phyloP scores from a whole-genome alignment of 345 rosid species.

The Ailanthus altissimus region DNA sequence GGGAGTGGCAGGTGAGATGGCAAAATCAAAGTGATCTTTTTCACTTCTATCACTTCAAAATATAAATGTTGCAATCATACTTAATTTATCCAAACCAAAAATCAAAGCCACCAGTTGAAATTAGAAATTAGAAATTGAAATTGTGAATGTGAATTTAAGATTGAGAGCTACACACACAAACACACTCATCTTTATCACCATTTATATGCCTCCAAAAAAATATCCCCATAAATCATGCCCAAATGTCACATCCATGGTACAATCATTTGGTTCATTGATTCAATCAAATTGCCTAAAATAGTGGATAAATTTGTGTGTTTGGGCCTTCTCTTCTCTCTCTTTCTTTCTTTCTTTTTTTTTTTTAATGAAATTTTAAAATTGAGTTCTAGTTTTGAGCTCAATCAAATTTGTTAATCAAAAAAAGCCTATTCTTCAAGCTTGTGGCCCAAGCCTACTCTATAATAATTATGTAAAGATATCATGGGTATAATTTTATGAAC shows the following conservation, averaged over 20 bases:
- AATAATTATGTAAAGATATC: background rate
- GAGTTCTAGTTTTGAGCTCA: no score
- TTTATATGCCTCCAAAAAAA: background rate
- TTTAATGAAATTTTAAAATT: no score
- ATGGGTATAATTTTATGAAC: background rate
- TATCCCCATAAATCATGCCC: background rate
- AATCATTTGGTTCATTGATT: conserved; percentile 6
- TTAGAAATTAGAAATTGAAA: no score
- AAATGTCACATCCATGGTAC: conserved; percentile 15
- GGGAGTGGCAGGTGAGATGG: background rate
- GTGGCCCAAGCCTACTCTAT: background rate
- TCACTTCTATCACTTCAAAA: conserved; percentile 5
- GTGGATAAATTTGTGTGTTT: no score
- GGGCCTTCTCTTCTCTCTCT: no score
- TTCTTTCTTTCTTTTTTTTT: no score
- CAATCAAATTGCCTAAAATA: background rate
- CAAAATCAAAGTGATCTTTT: conserved; percentile 8
- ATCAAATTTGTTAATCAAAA: background rate
- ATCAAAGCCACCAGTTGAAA: background rate
- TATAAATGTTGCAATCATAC: background rate
- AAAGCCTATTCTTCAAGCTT: no score
- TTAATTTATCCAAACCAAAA: background rate
- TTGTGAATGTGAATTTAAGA: background rate
- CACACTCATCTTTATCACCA: background rate
- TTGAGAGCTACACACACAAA: background rate